Conservation (phyloP, 192 early-diverging fungal species). For the Thoreauomyces humboldtii region DNA sequence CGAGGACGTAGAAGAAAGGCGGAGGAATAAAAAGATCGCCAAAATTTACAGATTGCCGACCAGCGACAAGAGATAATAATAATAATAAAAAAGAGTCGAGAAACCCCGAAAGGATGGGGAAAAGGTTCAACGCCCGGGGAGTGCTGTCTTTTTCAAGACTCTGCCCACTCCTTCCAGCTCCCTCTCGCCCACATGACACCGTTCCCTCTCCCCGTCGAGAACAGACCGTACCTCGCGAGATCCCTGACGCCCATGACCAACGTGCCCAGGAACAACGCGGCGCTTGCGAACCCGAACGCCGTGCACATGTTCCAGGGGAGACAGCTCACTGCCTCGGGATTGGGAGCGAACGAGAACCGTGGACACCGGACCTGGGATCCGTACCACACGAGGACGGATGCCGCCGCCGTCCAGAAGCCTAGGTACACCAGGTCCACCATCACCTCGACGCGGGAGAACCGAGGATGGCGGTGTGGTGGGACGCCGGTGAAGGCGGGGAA, state of each 20-base stretch:
- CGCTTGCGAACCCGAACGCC: conserved; percentile 39
- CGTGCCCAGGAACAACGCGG: conserved; percentile 29
- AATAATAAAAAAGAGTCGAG: no score
- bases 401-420: conserved; percentile 39
- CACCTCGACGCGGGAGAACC: conserved; percentile 46
- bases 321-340: conserved; percentile 10
- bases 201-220: conserved; percentile 18
- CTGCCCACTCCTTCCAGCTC: conserved; percentile 32
- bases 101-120: no score
- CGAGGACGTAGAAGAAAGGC: no score
- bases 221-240: conserved; percentile 30
- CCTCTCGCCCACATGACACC: conserved; percentile 33
- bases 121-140: no score
- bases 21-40: no score
- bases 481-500: conserved; percentile 44
- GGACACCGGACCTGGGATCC: conserved; percentile 40
- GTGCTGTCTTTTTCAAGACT: no score
- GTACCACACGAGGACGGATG: conserved; percentile 29
- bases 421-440: conserved; percentile 37
- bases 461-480: conserved; percentile 43
- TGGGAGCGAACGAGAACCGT: conserved; percentile 2
- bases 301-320: conserved; percentile 41
- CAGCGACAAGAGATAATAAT: no score
- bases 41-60: no score
- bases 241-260: conserved; percentile 38